Evolutionary conservation across 768 basidiomycete species (phyloP), one percentile per base, ranked within the genome.

Genomic region (Leccinum barrowsii): DNA sequence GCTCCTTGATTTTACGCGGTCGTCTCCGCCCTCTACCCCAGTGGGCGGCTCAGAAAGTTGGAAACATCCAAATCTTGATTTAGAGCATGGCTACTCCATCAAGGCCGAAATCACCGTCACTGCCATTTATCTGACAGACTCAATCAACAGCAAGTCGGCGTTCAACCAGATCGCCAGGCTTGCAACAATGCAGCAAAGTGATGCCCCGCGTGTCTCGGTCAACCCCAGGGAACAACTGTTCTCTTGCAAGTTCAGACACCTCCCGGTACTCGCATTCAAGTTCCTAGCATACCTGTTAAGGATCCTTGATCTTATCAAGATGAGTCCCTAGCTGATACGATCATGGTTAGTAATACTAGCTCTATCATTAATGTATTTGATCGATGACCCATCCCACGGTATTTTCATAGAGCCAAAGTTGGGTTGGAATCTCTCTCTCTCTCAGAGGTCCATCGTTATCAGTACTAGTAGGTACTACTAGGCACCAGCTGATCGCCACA

Each of bases 401-500:
- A 28, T 50, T 34, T 34, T 17, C 34, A 3, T 26, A n/a, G 5
- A 24, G 5, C 32, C 34, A 21, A 56, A 54, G 10, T 52, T 22
- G 35, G 10, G 3, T 32, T 26, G 22, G 26, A 40, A 3, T 10
- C 7, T 26, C 28, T 8, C 7, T 26, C 28, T 8, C 26, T 30
- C 53, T 12, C 13, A 24, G 32, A 32, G 13, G 46, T 24, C 19
- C 21, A 15, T 32, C 15, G 21, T 10, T 34, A 34, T 34, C n/a
- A 17, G 30, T 6, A 34, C 30, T 30, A 42, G 12, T 28, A 42
- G 12, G 5, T n/a, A 26, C 15, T 21, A 7, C 22, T 35, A 26
- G 5, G 19, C n/a, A 58, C 48, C 28, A 51, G 32, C 26, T 58
- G 26, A 26, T 47, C 52, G 59, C 63, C 59, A 65, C 63, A 52